Evolutionary conservation across 2,329 filamentous ascomycete species (phyloP).

Genomic region (Calonectria ilicicola): DNA sequence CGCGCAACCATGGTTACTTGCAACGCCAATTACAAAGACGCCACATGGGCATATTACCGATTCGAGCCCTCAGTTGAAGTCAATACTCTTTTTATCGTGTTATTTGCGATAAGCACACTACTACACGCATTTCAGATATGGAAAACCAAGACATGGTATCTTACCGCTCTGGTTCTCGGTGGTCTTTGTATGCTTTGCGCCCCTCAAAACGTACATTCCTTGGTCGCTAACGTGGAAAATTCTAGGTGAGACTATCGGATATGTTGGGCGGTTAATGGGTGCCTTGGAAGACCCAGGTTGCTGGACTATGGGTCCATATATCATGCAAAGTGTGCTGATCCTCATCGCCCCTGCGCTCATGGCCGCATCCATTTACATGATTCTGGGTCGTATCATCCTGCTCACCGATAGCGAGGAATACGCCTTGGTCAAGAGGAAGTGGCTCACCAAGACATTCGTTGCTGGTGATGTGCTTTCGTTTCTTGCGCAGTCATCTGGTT

Average conservation of each 20-base stretch:
- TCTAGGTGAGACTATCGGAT: slow-evolving; percentile 48
- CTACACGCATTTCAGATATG: slow-evolving; percentile 40
- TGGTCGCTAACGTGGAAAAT: background rate
- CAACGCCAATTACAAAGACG: slow-evolving; percentile 37
- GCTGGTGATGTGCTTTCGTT: slow-evolving; percentile 63
- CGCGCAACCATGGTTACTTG: slow-evolving; percentile 30
- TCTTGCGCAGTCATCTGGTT: slow-evolving; percentile 43
- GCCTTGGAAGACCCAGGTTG: slow-evolving; percentile 51
- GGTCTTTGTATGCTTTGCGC: slow-evolving; percentile 34
- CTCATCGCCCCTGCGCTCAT: slow-evolving; percentile 57
- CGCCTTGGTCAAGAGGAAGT: slow-evolving; percentile 55
- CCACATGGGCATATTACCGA: slow-evolving; percentile 40
- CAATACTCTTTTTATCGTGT: slow-evolving; percentile 37
- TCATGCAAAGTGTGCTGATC: slow-evolving; percentile 54
- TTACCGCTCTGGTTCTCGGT: slow-evolving; percentile 38
- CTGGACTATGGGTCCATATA: slow-evolving; percentile 49
- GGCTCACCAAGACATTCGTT: slow-evolving; percentile 65
- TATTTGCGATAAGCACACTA: slow-evolving; percentile 37
- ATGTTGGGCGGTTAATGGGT: slow-evolving; percentile 61
- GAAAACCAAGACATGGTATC: slow-evolving; percentile 41
- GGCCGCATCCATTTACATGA: slow-evolving; percentile 62
- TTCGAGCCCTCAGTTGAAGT: slow-evolving; percentile 38
- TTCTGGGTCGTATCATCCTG: slow-evolving; percentile 54
- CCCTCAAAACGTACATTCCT: too few species aligned
- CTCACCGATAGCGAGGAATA: slow-evolving; percentile 52